A percentile compares a stretch with the other conserved stretches of the same genome.
These are phyloP conservation scores for Globisporangium echinulatum DNA, from an alignment of 352 stramenopile genomes.

Conservation along the genomic window DNA sequence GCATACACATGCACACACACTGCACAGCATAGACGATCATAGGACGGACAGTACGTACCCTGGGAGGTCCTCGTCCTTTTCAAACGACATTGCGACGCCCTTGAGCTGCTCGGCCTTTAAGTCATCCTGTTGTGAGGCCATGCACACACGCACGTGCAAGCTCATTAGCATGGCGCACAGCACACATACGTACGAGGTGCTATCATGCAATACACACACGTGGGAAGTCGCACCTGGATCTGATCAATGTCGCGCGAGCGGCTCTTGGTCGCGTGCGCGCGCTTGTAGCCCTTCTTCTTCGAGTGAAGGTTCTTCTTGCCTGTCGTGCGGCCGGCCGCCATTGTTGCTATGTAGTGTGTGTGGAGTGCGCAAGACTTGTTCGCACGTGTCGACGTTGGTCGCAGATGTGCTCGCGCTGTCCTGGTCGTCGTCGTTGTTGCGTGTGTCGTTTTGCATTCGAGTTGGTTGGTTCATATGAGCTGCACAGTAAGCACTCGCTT, in stretches of 20 bases:
- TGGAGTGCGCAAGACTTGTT: not conserved
- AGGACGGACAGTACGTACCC: slow-evolving; percentile 28
- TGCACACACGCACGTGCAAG: not conserved
- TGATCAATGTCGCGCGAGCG: slow-evolving; percentile 77
- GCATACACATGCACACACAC: not conserved
- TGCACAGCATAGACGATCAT: not conserved
- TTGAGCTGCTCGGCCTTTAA: slow-evolving; percentile 49
- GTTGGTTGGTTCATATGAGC: slow-evolving; percentile 5
- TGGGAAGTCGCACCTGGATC: slow-evolving; percentile 45
- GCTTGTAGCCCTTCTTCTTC: slow-evolving; percentile 88
- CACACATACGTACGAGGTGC: not conserved
- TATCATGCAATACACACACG: slow-evolving; percentile 1
- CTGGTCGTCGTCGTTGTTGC: slow-evolving; percentile 6
- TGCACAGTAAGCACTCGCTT: slow-evolving; percentile 13
- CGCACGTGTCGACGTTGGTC: not conserved
- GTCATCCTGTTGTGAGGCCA: slow-evolving; percentile 48
- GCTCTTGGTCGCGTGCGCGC: slow-evolving; percentile 75
- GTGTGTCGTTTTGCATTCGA: not conserved
- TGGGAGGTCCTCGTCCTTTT: slow-evolving; percentile 80
- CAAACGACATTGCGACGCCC: slow-evolving; percentile 59
- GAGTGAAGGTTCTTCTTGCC: slow-evolving; percentile 62
- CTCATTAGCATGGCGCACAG: not conserved
- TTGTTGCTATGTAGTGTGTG: slow-evolving; percentile 18
- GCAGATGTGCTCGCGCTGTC: too few species aligned
- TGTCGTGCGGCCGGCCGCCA: slow-evolving; percentile 35